These are phyloP conservation scores for Ceratocystis papillata DNA, from an alignment of 2,329 filamentous ascomycete genomes.

Conservation along the genomic window DNA sequence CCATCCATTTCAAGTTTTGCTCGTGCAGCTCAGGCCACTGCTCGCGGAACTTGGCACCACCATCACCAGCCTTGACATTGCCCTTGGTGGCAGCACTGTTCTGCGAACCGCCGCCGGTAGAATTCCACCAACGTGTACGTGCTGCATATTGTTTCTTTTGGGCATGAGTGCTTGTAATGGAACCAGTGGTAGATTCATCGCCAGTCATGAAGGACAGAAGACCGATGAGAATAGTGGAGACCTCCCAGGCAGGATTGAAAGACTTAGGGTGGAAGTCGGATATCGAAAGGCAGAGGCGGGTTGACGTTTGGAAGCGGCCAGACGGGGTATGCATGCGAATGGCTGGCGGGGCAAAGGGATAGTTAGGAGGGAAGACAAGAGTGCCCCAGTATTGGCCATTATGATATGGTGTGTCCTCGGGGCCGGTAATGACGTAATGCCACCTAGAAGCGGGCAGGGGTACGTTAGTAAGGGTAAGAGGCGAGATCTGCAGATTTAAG, in stretches of 20 bases:
- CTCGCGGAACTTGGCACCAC: slow-evolving; percentile 74
- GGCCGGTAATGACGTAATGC: slow-evolving; percentile 93
- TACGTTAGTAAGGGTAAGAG: slow-evolving; percentile 22
- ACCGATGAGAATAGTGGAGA: slow-evolving; percentile 89
- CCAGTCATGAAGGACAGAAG: slow-evolving; percentile 96
- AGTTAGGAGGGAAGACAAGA: slow-evolving; percentile 87
- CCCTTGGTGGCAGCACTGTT: slow-evolving; percentile 50
- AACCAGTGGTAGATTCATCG: slow-evolving; percentile 96
- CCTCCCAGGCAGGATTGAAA: slow-evolving; percentile 98
- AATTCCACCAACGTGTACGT: slow-evolving; percentile 90
- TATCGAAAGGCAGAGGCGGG: slow-evolving; percentile 86
- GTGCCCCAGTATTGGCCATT: slow-evolving; percentile 98
- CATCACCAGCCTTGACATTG: slow-evolving; percentile 84
- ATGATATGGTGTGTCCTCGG: slow-evolving; percentile 86
- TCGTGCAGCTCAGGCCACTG: slow-evolving; percentile 85
- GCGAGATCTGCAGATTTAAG: slow-evolving; percentile 1
- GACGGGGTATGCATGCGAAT: slow-evolving; percentile 99
- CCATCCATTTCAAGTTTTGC: slow-evolving; percentile 90
- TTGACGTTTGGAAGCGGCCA: slow-evolving; percentile 87
- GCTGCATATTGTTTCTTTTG: slow-evolving; percentile 71
- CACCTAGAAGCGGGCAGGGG: slow-evolving; percentile 43
- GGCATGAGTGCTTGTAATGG: slow-evolving; percentile 61
- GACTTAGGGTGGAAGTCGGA: slow-evolving; percentile 96
- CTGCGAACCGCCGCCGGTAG: slow-evolving; percentile 73
- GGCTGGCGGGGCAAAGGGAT: slow-evolving; percentile 90